Evolutionary conservation across 1,284 basidiomycete genomes (phyloP).

Genomic region (Binderoboletus segoi): DNA sequence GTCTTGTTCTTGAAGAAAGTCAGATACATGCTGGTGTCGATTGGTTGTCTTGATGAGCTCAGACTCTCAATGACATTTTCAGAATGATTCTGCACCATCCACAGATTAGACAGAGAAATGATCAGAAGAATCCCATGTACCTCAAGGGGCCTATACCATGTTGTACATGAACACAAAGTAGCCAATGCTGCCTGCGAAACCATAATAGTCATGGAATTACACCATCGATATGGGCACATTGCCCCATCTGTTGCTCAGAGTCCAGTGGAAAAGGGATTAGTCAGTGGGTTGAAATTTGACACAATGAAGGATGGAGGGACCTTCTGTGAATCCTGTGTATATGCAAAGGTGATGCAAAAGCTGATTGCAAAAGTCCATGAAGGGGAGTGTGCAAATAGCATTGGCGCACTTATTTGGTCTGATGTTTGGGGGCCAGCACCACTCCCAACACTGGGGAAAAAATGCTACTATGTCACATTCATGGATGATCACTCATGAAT

Average conservation of each 20-base stretch:
- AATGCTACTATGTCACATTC: not conserved
- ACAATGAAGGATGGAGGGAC: not conserved
- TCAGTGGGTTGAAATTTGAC: not conserved
- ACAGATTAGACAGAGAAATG: not conserved
- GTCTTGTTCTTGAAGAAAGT: conserved; percentile 37
- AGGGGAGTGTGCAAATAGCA: fast-evolving
- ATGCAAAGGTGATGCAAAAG: not conserved
- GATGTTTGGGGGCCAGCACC: not conserved
- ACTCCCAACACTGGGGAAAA: fast-evolving
- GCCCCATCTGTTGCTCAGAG: fast-evolving
- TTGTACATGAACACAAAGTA: not conserved
- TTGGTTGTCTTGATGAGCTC: not conserved
- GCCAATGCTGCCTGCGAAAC: not conserved
- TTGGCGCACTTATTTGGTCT: not conserved
- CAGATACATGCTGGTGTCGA: not conserved
- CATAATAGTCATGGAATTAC: not conserved
- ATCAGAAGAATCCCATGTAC: not conserved
- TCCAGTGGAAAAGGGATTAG: not conserved
- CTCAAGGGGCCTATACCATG: not conserved
- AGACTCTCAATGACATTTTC: not conserved
- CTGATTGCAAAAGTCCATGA: not conserved
- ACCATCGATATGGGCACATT: not conserved
- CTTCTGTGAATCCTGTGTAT: not conserved
- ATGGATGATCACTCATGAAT: not conserved
- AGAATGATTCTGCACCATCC: not conserved